Evolutionary conservation across 1,284 basidiomycete genomes (phyloP).

Genomic region (Spongispora temasekensis): DNA sequence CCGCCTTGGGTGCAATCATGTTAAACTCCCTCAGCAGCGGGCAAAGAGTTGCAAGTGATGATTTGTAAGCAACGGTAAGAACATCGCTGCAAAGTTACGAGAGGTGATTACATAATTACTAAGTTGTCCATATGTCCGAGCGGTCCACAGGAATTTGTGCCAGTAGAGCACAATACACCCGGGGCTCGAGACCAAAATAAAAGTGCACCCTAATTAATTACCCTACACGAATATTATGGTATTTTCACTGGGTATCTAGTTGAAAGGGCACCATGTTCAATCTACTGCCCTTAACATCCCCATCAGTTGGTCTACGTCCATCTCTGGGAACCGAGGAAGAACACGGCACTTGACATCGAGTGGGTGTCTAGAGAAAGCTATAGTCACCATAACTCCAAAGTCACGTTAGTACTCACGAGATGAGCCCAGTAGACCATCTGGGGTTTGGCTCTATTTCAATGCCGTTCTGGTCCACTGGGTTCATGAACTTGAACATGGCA

Average conservation of each 20-base stretch:
- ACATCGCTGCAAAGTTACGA: no score
- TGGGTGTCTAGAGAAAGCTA: constrained; percentile 24
- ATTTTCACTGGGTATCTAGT: neutral
- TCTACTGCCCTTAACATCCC: constrained; percentile 12
- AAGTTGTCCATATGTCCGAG: no score
- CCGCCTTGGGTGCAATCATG: constrained; percentile 62
- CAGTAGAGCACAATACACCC: no score
- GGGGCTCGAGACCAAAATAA: no score
- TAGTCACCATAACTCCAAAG: constrained; percentile 1
- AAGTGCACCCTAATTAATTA: neutral
- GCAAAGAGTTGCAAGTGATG: no score
- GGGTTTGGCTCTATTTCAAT: constrained; percentile 29
- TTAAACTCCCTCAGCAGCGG: no score
- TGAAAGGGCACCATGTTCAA: constrained; percentile 1
- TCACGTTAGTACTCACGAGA: constrained; percentile 32
- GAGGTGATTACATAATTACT: no score
- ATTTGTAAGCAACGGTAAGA: no score
- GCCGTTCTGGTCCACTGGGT: constrained; percentile 27
- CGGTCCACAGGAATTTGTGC: no score
- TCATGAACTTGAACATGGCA: constrained; percentile 34
- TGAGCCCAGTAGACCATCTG: constrained; percentile 30
- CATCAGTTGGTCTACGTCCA: constrained; percentile 15
- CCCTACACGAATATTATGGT: neutral
- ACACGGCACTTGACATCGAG: constrained; percentile 33
- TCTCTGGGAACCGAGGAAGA: constrained; percentile 20